A percentile compares a stretch with the other conserved stretches of the same genome.
These are phyloP conservation scores for Kondoa subrosea DNA, from an alignment of 768 basidiomycete genomes.

Conservation along the genomic window DNA sequence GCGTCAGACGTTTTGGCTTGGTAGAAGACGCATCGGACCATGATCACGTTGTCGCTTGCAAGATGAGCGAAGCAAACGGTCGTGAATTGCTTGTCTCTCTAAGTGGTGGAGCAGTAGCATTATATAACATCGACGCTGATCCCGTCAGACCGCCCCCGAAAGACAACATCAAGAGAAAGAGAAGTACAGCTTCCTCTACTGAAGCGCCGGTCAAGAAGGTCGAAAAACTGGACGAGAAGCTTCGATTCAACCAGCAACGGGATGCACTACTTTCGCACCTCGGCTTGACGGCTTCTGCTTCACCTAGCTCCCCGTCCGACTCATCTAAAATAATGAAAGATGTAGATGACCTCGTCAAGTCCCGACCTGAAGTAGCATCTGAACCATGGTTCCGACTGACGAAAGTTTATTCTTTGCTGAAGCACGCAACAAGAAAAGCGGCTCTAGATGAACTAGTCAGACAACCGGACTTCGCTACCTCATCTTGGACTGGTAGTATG, in stretches of 20 bases:
- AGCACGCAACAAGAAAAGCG: neutral
- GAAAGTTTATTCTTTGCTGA: neutral
- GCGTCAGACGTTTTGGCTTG: conserved; percentile 27
- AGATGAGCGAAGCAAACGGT: conserved; percentile 16
- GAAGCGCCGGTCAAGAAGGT: neutral
- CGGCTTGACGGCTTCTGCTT: too few species aligned
- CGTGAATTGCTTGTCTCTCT: conserved; percentile 24
- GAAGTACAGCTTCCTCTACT: neutral
- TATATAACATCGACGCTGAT: conserved; percentile 22
- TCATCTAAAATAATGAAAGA: too few species aligned
- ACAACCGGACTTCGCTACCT: neutral
- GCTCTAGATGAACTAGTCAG: too few species aligned
- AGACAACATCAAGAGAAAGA: conserved; percentile 5
- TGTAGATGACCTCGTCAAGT: conserved; percentile 6
- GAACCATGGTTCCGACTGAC: neutral
- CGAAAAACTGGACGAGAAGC: neutral
- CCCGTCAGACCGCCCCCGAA: neutral
- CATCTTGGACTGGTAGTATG: neutral
- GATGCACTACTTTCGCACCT: too few species aligned
- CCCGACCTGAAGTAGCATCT: neutral
- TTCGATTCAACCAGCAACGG: too few species aligned
- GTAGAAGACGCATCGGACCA: conserved; percentile 1
- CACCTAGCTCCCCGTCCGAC: too few species aligned
- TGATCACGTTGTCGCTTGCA: conserved; percentile 24
- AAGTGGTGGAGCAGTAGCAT: conserved; percentile 18